Evolutionary conservation across 495 filamentous ascomycete species (phyloP), one percentile per base, ranked within the genome.

Genomic region (Lepidopterella palustris): DNA sequence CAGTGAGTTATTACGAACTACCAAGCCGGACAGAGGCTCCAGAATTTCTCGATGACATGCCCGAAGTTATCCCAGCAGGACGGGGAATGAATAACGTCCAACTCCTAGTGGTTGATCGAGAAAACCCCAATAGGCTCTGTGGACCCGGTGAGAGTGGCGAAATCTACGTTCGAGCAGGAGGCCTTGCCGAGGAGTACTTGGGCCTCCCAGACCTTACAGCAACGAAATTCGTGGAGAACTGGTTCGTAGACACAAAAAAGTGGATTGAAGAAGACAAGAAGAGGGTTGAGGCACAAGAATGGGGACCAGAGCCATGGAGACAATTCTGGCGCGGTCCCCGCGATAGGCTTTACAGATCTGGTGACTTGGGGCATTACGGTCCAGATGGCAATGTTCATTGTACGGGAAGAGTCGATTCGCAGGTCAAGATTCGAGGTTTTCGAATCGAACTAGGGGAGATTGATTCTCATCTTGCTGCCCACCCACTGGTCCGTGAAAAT

Each of bases 401-500:
- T 50, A 72, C 72, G 15, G 92, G 92, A 20, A 83, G 93, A 51
- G 87, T 84, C 9, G 93, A 98, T 67, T 81, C 89, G 65, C 93
- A 97, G 66, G 87, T 96, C 70, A 97, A 97, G 76, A 95, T 97
- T 62, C 86, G 92, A 52, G 92, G 92, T 4, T 97, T 97, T 78
- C 80, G 92, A 53, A 95, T 97, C 64, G 92, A 97, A 73, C 84
- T 97, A 26, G 88, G 88, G 60, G 93, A 97, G 55, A 96, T 97
- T 58, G 92, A 97, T 69, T 91, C 82, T 39, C 84, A 92, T 66
- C 76, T 97, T 20, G 85, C 84, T 42, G 82, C 86, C 45, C 84
- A 95, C 71, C 84, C 84, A 4, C 72, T 96, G 3, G 82, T 97
- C 5, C 76, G 88, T 18, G 93, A 98, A 61, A 92, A 90, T 73